phyloP scores from a whole-genome alignment of 2,329 filamentous ascomycete species.

The Xylaria multiplex region DNA sequence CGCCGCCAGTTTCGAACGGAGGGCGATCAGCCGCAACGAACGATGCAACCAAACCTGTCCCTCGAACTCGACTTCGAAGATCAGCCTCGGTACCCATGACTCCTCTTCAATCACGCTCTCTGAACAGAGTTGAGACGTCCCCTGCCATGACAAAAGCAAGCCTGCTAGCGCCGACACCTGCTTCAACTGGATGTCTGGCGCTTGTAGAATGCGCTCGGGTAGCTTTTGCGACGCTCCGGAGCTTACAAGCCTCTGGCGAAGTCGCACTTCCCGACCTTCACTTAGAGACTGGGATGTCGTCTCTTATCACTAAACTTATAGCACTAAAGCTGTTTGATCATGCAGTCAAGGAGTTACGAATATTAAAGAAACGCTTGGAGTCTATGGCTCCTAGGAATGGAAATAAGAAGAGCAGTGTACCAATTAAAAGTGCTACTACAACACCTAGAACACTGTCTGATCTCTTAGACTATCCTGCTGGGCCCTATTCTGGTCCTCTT shows the following conservation, averaged over 20 bases:
- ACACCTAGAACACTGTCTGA: constrained; percentile 63
- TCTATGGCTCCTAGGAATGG: constrained; percentile 42
- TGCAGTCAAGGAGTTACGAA: constrained; percentile 73
- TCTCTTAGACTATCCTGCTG: constrained; percentile 68
- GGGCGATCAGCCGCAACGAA: constrained; percentile 50
- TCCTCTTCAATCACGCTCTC: constrained; percentile 68
- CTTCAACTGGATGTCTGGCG: constrained; percentile 61
- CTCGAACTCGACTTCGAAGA: constrained; percentile 59
- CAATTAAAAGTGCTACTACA: constrained; percentile 48
- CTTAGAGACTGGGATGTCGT: constrained; percentile 77
- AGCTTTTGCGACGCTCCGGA: constrained; percentile 72
- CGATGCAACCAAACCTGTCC: constrained; percentile 52
- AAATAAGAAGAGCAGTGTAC: constrained; percentile 49
- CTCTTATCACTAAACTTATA: constrained; percentile 73
- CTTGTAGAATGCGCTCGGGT: constrained; percentile 75
- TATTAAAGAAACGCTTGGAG: constrained; percentile 72
- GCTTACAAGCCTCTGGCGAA: constrained; percentile 63
- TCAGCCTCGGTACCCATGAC: constrained; percentile 68
- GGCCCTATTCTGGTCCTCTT: constrained; percentile 55
- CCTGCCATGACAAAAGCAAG: constrained; percentile 54
- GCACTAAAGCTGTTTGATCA: constrained; percentile 72
- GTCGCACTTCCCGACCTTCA: constrained; percentile 71
- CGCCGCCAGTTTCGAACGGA: constrained; percentile 48
- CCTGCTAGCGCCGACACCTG: constrained; percentile 40
- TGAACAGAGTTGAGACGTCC: constrained; percentile 69